Base-by-base conservation (phyloP, 2,329 filamentous ascomycete genomes). In the Sarocladium brachiariae region DNA sequence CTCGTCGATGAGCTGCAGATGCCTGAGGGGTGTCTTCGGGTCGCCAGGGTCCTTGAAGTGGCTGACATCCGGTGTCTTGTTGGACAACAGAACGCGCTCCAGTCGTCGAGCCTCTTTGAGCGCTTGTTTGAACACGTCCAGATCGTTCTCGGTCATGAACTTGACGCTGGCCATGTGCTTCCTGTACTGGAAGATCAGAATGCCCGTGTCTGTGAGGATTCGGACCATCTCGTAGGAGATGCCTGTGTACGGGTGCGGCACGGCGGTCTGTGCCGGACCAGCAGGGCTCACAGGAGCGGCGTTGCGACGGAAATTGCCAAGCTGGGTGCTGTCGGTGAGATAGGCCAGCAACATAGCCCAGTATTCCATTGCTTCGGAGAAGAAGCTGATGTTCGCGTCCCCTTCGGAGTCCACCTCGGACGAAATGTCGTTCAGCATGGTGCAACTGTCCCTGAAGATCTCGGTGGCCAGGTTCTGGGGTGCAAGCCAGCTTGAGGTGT, bases 341-440 rank as follows among this genome's bases (percentile, higher is more conserved):
- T 51, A 61, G 16, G 52, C 51, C 2, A 61, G 51, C 1, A 61
- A 50, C 57, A 61, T 58, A 2, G 53, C 53, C 59, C 58, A 61
- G 25, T 59, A 60, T 5, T 57, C 55, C 54, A 60, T 52, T 0
- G 54, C 52, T 2, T 55, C 52, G n/a, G 38, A 50, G 45, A 60
- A 56, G 30, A 60, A 57, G 25, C 14, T 18, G 4, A 33, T 4
- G 6, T 18, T 25, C n/a, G 4, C 16, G 16, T n/a, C 21, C 4
- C 21, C 39, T 14, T 24, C 19, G n/a, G 34, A n/a, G 5, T 7
- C 5, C 34, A 10, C 39, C 9, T 16, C 39, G 39, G 13, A 16
- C 4, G 43, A 33, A 8, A 30, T 31, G 43, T 25, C 16, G 7
- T 21, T 14, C 10, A 47, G 43, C 11, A 47, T 5, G 16, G 7